Conservation (phyloP, 2,329 filamentous ascomycete species). For the Nigrospora osmanthi region DNA sequence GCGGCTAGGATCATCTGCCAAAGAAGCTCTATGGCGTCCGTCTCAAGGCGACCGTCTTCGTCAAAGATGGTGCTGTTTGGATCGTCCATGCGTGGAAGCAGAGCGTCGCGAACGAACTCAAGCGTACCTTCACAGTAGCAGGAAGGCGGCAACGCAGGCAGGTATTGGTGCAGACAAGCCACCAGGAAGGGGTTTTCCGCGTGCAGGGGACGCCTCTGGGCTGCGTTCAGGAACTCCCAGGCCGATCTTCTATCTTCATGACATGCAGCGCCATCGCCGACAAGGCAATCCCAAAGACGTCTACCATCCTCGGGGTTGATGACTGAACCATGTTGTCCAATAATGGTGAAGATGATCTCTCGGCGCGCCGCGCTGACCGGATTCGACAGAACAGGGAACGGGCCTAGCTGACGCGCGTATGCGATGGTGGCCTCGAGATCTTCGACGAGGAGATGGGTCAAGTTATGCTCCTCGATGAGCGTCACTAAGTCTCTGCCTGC, state of each 20-base stretch:
- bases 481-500: slow-evolving; percentile 42
- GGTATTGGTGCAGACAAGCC: slow-evolving; percentile 44
- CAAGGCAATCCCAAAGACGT: slow-evolving; percentile 64
- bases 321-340: slow-evolving; percentile 50
- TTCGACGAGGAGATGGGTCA: slow-evolving; percentile 54
- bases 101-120: slow-evolving; percentile 50
- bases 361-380: slow-evolving; percentile 43
- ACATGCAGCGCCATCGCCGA: slow-evolving; percentile 55
- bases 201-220: slow-evolving; percentile 27
- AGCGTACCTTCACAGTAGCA: slow-evolving; percentile 56
- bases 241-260: slow-evolving; percentile 55
- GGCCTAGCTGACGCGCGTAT: slow-evolving; percentile 30
- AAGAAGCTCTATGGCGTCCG: slow-evolving; percentile 59
- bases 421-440: slow-evolving; percentile 53
- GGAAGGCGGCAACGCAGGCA: slow-evolving; percentile 47
- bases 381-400: slow-evolving; percentile 36
- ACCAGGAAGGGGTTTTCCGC: slow-evolving; percentile 46
- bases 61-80: slow-evolving; percentile 37
- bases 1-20: slow-evolving; percentile 76
- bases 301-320: slow-evolving; percentile 55
- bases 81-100: slow-evolving; percentile 39
- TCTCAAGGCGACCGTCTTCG: slow-evolving; percentile 42
- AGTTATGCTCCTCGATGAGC: slow-evolving; percentile 52
- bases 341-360: slow-evolving; percentile 49
- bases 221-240: slow-evolving; percentile 59